phyloP scores from a whole-genome alignment of 345 rosid species.

The Raphanus sativus region DNA sequence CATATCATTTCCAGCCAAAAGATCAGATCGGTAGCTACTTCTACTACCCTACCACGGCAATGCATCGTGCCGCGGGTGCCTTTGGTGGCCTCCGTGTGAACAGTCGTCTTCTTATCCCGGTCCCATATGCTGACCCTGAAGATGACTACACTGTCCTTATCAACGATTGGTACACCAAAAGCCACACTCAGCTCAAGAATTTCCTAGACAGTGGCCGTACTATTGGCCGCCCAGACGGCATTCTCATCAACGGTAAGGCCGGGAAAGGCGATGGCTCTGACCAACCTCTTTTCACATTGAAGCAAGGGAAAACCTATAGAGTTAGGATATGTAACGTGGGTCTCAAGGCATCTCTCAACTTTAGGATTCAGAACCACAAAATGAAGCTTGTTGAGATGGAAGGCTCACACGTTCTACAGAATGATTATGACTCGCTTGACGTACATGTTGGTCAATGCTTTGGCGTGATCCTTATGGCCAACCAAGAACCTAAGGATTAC shows the following conservation, averaged over 20 bases:
- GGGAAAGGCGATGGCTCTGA: constrained; percentile 40
- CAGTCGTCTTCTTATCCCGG: constrained; percentile 64
- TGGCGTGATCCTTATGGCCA: constrained; percentile 45
- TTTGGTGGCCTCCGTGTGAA: constrained; percentile 74
- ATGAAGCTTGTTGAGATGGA: constrained; percentile 75
- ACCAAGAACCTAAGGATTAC: constrained; percentile 60
- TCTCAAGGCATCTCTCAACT: constrained; percentile 53
- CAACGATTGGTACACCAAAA: constrained; percentile 57
- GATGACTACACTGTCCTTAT: constrained; percentile 65
- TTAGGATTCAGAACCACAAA: constrained; percentile 59
- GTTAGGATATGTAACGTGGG: constrained; percentile 65
- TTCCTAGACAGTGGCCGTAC: constrained; percentile 53
- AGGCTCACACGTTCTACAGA: constrained; percentile 69
- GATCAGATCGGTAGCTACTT: constrained; percentile 83
- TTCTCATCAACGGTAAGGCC: constrained; percentile 58
- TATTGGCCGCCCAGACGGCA: constrained; percentile 53
- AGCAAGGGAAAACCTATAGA: constrained; percentile 57
- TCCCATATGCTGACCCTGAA: constrained; percentile 62
- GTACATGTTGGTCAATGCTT: constrained; percentile 65
- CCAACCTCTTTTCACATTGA: constrained; percentile 55
- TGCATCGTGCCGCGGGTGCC: constrained; percentile 65
- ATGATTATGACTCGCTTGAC: constrained; percentile 61
- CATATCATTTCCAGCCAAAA: constrained; percentile 77
- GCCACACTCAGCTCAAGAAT: constrained; percentile 45
- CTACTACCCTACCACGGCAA: constrained; percentile 52